Conservation (phyloP, 2,329 filamentous ascomycete species). For the Colletotrichum acutatum region DNA sequence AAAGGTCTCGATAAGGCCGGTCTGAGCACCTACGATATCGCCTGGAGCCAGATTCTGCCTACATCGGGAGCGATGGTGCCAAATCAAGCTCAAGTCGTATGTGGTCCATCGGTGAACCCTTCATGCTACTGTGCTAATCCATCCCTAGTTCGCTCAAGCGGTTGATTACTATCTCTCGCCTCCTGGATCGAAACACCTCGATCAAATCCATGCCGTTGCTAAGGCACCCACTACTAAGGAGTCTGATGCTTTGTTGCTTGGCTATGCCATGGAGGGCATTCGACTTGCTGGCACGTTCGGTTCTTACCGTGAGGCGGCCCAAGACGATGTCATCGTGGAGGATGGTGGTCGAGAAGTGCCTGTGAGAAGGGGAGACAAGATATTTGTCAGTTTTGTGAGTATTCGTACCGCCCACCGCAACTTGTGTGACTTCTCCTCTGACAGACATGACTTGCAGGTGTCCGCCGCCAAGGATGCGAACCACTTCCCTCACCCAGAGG, state of each 20-base stretch:
- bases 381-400: conserved; percentile 72
- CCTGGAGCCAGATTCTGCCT: conserved; percentile 77
- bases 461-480: conserved; percentile 64
- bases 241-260: conserved; percentile 71
- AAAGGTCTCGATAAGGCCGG: conserved; percentile 73
- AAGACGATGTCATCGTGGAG: conserved; percentile 56
- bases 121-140: conserved; percentile 34
- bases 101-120: conserved; percentile 38
- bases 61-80: conserved; percentile 75
- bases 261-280: conserved; percentile 78
- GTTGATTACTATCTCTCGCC: conserved; percentile 78
- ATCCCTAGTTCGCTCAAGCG: conserved; percentile 73
- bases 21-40: conserved; percentile 71
- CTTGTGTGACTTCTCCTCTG: not conserved
- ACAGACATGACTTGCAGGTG: conserved; percentile 40
- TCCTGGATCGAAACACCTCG: conserved; percentile 64
- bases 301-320: conserved; percentile 66
- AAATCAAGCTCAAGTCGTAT: conserved; percentile 74
- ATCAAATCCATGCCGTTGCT: conserved; percentile 71
- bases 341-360: conserved; percentile 62
- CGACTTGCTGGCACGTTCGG: conserved; percentile 73
- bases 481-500: conserved; percentile 70
- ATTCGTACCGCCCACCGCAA: not conserved
- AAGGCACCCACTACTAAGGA: conserved; percentile 63
- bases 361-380: conserved; percentile 66